phyloP scores from a whole-genome alignment of 768 basidiomycete species.

The Tylopilus plumbeoviolaceoides region DNA sequence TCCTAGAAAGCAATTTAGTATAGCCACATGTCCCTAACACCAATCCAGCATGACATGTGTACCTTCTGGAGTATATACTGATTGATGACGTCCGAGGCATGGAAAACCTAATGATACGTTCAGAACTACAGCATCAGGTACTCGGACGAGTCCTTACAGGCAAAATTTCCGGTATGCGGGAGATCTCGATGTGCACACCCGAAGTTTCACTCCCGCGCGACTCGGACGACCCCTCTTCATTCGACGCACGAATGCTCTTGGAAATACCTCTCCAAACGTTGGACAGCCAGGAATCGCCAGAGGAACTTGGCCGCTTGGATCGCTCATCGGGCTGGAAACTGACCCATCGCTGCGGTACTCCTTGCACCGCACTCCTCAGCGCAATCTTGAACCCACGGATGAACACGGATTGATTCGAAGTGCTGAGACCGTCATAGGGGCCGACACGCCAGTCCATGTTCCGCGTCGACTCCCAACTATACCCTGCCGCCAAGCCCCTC shows the following conservation, averaged over 20 bases:
- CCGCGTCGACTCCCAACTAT: conserved; percentile 17
- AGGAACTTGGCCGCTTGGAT: not conserved
- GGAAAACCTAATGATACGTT: conserved; percentile 17
- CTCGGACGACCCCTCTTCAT: not conserved
- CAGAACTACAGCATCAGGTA: not conserved
- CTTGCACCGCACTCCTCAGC: conserved; percentile 13
- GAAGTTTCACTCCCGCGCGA: not conserved
- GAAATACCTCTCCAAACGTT: conserved; percentile 18
- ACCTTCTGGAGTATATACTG: conserved; percentile 20
- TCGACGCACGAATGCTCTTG: conserved; percentile 8
- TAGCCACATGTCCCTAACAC: not conserved
- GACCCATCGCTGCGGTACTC: conserved; percentile 18
- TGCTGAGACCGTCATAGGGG: conserved; percentile 6
- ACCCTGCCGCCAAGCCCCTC: conserved; percentile 4
- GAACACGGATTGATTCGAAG: conserved; percentile 28
- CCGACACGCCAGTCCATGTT: conserved; percentile 20
- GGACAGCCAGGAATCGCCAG: conserved; percentile 17
- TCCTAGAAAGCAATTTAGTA: conserved; percentile 5
- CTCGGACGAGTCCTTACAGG: conserved; percentile 7
- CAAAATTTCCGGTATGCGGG: conserved; percentile 16
- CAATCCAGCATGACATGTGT: not conserved
- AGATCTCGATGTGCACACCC: conserved; percentile 12
- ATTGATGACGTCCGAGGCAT: conserved; percentile 24
- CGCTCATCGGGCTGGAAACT: conserved; percentile 1
- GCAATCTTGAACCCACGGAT: conserved; percentile 31